Evolutionary conservation across 129 eudicot species (phyloP).

Genomic region (Arctium minus): DNA sequence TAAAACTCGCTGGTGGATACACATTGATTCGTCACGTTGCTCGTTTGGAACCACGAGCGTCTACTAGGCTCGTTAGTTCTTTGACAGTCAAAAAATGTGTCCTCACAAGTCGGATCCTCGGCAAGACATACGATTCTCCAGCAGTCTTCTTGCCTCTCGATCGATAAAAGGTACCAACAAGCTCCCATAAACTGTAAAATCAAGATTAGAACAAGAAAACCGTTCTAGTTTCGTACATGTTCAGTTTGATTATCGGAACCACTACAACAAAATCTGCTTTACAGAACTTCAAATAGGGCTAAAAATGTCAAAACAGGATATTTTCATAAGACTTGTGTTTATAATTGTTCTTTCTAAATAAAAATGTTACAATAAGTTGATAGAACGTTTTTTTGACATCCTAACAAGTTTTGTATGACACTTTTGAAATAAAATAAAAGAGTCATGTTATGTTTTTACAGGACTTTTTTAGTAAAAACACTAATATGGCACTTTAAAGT

Average conservation of each 20-base stretch:
- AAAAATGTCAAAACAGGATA: not conserved
- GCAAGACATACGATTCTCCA: slow-evolving; percentile 61
- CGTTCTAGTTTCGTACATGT: not conserved
- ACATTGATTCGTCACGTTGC: slow-evolving; percentile 60
- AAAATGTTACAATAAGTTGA: too few relatives aligned
- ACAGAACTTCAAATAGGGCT: not conserved
- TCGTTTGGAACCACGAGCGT: slow-evolving; percentile 51
- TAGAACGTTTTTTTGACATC: too few relatives aligned
- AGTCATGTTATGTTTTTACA: too few relatives aligned
- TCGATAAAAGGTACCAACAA: slow-evolving; percentile 74
- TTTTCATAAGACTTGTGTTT: too few relatives aligned
- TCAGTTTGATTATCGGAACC: too few relatives aligned
- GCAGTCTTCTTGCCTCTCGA: slow-evolving; percentile 86
- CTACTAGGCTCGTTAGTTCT: slow-evolving; percentile 30
- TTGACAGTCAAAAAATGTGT: slow-evolving; percentile 57
- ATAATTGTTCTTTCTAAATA: too few relatives aligned
- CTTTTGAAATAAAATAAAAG: not conserved
- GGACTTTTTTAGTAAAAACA: not conserved
- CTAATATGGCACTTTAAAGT: too few relatives aligned
- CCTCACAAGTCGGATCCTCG: slow-evolving; percentile 48
- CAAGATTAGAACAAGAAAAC: not conserved
- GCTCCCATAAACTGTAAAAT: slow-evolving; percentile 61
- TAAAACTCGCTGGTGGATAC: slow-evolving; percentile 40
- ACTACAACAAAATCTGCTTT: not conserved
- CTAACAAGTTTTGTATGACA: not conserved